Percentiles rank a stretch among this genome's conserved stretches.
phyloP scores from a whole-genome alignment of 768 basidiomycete genomes.

The Asterophora parasitica region DNA sequence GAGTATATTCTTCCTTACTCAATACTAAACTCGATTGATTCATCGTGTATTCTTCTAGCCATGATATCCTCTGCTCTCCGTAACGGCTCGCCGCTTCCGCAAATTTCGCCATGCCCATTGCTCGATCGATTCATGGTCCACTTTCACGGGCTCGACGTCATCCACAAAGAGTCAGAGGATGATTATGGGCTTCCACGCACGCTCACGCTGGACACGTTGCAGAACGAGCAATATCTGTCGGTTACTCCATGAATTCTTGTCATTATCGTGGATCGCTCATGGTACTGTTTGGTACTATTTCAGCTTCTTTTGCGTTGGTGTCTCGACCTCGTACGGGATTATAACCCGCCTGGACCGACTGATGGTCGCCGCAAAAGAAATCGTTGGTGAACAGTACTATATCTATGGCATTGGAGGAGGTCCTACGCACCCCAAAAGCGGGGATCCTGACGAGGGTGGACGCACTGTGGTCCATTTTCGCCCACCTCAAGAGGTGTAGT shows the following conservation, averaged over 20 bases:
- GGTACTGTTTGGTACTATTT: too few species aligned
- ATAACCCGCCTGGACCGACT: slow-evolving; percentile 71
- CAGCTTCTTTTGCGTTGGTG: slow-evolving; percentile 70
- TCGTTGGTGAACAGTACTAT: slow-evolving; percentile 85
- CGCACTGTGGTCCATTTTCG: background rate
- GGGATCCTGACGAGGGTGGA: slow-evolving; percentile 2
- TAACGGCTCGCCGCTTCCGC: slow-evolving; percentile 72
- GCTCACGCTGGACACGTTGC: slow-evolving; percentile 67
- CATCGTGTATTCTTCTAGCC: slow-evolving; percentile 37
- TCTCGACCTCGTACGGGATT: slow-evolving; percentile 63
- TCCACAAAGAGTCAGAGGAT: slow-evolving; percentile 67
- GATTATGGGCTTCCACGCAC: slow-evolving; percentile 69
- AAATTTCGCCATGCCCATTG: slow-evolving; percentile 78
- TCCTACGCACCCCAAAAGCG: background rate
- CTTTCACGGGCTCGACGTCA: slow-evolving; percentile 59
- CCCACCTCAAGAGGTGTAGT: too few species aligned
- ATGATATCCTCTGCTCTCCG: slow-evolving; percentile 75
- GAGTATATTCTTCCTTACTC: slow-evolving; percentile 40
- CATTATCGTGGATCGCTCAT: background rate
- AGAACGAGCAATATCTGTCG: slow-evolving; percentile 76
- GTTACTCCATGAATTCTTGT: slow-evolving; percentile 22
- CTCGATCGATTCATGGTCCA: slow-evolving; percentile 43
- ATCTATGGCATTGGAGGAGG: slow-evolving; percentile 59
- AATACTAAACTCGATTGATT: background rate
- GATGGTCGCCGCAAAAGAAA: slow-evolving; percentile 79